Base-by-base conservation (phyloP, 257 asterid genomes). In the Nicotiana undulata region DNA sequence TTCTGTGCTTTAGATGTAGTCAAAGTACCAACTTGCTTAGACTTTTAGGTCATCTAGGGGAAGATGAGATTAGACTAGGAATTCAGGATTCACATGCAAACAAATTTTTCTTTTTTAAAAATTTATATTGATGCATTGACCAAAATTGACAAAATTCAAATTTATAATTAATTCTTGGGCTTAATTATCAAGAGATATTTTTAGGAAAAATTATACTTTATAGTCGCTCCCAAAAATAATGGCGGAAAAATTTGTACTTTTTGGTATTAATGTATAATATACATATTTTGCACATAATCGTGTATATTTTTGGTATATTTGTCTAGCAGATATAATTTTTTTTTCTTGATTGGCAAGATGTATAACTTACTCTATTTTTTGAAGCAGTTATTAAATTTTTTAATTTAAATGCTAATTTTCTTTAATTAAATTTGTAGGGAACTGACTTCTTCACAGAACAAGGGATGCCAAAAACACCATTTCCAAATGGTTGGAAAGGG, bases 401-500 rank as follows among this genome's bases (percentile, higher is more conserved):
- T 49, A 28, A 26, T 56, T 51, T 12, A 46, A 75, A 75, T 75
- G 18, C 9, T 75, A 24, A 49, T 46, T 12, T 56, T 63, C 22
- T 28, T 65, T 18, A 16, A n/a, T 80, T 32, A 56, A 66, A 29
- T 58, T 51, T 67, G 81, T 65, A 93, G 98, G 97, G 92, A 8
- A 82, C 82, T 22, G 93, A 92, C 76, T 93, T 93, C 82, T 95
- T 92, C 84, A 88, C 97, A 5, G 53, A 86, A 78, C 94, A 92
- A 13, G 99, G 99, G 20, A 91, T 95, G 94, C 98, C 98, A 0
- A 92, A 75, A 63, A 64, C 85, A 18, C 90, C 92, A 31, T 95
- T 95, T 88, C 99, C 99, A 9, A 78, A 90, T 83, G 92, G 97
- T 31, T 95, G 99, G 99, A 95, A 90, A 82, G 99, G 98, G 0